Percentiles rank a stretch among this genome's conserved stretches.
These are phyloP conservation scores for Leptographium flavum DNA, from an alignment of 2,329 filamentous ascomycete species.

Conservation along the genomic window DNA sequence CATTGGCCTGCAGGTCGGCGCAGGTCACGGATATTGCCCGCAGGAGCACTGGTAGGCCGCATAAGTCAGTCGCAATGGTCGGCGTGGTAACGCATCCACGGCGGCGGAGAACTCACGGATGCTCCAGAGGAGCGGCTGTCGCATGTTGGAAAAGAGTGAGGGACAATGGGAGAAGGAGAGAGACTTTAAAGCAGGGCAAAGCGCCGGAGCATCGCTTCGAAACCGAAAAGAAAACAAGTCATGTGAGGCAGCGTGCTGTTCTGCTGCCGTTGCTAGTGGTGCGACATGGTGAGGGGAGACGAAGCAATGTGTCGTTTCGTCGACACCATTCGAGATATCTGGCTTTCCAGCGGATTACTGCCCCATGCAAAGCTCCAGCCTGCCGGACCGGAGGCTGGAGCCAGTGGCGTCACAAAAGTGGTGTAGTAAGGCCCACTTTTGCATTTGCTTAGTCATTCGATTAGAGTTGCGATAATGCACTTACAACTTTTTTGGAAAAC, in stretches of 20 bases:
- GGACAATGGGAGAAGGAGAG: not conserved
- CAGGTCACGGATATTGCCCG: constrained; percentile 7
- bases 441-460: constrained; percentile 5
- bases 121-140: constrained; percentile 8
- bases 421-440: not conserved
- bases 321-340: not conserved
- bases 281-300: not conserved
- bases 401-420: constrained; percentile 3
- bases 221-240: not conserved
- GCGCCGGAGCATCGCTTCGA: not conserved
- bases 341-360: constrained; percentile 1
- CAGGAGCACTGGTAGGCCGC: constrained; percentile 10
- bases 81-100: not conserved
- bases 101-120: constrained; percentile 5
- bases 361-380: constrained; percentile 1
- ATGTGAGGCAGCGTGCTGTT: not conserved
- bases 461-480: not conserved
- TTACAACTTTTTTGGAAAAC: constrained; percentile 1
- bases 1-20: constrained; percentile 1
- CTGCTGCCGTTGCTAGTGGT: not conserved
- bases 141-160: constrained; percentile 4
- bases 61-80: not conserved
- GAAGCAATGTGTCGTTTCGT: not conserved
- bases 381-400: not conserved
- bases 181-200: not conserved